Evolutionary conservation across 2,329 filamentous ascomycete genomes (phyloP).

Genomic region (Furcasterigmium sp.): DNA sequence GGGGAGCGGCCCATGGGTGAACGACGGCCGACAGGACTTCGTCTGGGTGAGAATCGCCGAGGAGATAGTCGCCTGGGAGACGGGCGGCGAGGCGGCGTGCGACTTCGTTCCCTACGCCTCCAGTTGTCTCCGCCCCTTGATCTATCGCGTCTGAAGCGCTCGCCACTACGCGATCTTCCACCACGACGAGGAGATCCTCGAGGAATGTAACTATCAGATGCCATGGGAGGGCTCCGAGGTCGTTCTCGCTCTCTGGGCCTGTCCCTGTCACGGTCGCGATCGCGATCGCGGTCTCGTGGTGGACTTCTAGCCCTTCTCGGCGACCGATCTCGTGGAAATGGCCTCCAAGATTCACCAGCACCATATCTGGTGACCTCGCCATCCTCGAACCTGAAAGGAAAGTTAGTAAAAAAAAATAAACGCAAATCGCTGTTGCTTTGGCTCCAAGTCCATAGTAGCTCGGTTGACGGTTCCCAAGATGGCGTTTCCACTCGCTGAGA

Average conservation of each 20-base stretch:
- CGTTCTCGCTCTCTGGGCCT: conserved; percentile 17
- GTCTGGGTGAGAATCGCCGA: conserved; percentile 22
- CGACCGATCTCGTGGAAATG: conserved; percentile 47
- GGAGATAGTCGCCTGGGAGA: conserved; percentile 24
- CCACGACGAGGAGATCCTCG: conserved; percentile 32
- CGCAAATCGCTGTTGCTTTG: background rate
- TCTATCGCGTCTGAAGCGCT: conserved; percentile 35
- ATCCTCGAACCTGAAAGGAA: conserved; percentile 48
- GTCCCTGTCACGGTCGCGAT: conserved; percentile 12
- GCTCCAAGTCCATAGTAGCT: background rate
- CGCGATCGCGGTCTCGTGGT: conserved; percentile 12
- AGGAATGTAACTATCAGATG: conserved; percentile 42
- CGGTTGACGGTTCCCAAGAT: too few species aligned
- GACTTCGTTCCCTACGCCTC: conserved; percentile 13
- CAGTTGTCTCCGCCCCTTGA: conserved; percentile 22
- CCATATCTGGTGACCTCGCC: conserved; percentile 58
- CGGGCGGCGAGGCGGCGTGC: conserved; percentile 25
- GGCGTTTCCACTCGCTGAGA: too few species aligned
- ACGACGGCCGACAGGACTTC: conserved; percentile 28
- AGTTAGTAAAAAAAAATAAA: background rate
- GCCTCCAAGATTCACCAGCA: conserved; percentile 56
- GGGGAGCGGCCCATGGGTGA: conserved; percentile 18
- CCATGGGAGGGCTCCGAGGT: conserved; percentile 25
- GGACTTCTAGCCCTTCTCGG: conserved; percentile 30
- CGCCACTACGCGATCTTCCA: conserved; percentile 34